These are phyloP conservation scores for Nakaseomyces glabratus DNA, from an alignment of 1,139 yeast species.

Conservation along the genomic window DNA sequence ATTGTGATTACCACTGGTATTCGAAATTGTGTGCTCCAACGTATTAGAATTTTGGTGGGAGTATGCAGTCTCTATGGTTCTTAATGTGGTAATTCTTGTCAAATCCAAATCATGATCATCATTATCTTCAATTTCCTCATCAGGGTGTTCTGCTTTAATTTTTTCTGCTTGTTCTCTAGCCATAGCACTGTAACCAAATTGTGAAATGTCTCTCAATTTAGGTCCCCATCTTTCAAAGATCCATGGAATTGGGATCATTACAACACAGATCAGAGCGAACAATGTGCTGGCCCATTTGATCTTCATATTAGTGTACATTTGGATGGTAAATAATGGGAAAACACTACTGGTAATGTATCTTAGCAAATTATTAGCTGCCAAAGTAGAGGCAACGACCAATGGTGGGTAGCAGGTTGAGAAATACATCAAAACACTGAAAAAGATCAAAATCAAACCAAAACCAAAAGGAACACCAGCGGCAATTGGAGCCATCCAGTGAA, in stretches of 20 bases:
- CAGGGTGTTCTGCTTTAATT: slow-evolving; percentile 13
- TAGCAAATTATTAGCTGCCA: slow-evolving; percentile 69
- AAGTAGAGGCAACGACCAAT: slow-evolving; percentile 59
- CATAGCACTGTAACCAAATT: slow-evolving; percentile 50
- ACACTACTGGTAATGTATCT: slow-evolving; percentile 52
- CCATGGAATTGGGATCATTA: slow-evolving; percentile 67
- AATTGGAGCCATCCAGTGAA: slow-evolving; percentile 77
- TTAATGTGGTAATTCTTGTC: slow-evolving; percentile 12
- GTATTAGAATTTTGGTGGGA: slow-evolving; percentile 5
- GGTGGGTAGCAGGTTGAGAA: slow-evolving; percentile 73
- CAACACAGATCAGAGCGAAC: slow-evolving; percentile 62
- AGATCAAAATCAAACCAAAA: slow-evolving; percentile 60
- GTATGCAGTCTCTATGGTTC: slow-evolving; percentile 12
- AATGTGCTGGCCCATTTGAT: slow-evolving; percentile 74
- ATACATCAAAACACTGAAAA: slow-evolving; percentile 64
- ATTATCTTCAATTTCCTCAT: slow-evolving; percentile 2
- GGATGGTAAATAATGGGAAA: slow-evolving; percentile 67
- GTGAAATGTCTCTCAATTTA: slow-evolving; percentile 42
- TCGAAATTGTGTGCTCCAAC: no score
- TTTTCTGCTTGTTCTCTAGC: slow-evolving; percentile 23
- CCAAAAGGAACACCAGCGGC: slow-evolving; percentile 73
- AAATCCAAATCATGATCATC: slow-evolving; percentile 11
- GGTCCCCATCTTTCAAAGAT: slow-evolving; percentile 48
- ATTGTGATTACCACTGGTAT: no score
- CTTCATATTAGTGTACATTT: slow-evolving; percentile 59